Evolutionary conservation across 768 basidiomycete genomes (phyloP), one percentile per base, ranked within the genome.

Genomic region (Serendipita sp.): DNA sequence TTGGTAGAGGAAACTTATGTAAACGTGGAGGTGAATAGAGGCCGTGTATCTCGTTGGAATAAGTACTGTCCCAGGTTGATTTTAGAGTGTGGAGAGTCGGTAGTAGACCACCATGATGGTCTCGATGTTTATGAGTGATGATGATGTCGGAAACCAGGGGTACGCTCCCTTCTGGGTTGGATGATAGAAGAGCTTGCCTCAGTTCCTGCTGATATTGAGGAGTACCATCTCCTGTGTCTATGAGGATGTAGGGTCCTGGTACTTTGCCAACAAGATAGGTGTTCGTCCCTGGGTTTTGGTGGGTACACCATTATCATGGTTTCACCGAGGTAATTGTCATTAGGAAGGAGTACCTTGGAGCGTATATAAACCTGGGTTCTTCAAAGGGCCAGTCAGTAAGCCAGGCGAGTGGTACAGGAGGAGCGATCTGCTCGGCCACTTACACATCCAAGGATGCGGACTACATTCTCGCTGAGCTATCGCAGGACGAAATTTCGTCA

Each of bases 361-460:
- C 0, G 91, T 92, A 72, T 89, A 92, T 69, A 88, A 85, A 2
- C 91, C 87, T 5, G 91, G 90, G 70, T 95, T 94, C 88, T 60
- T 28, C 36, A 8, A 68, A 13, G 23, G 23, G 23, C 23, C 23
- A 28, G 52, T 35, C 7, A 28, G 52, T 60, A 23, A 23, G 52
- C 44, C 30, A 58, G 32, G 63, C 45, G 44, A 64, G 63, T 34
- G 11, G 35, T 41, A 13, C 54, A 35, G 23, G 18, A 65, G 58
- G 15, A 64, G 51, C 47, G 70, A 23, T 45, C 34, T 18, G 18
- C 23, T 23, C 23, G 23, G 23, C 23, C 23, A 28, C 76, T 52
- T 71, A 88, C 89, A 83, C 90, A 88, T 2, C 86, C 89, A 18
- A 91, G 74, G 5, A 91, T 77, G 67, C 89, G 78, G 4, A 84